Conservation (phyloP, 129 eudicot genomes). For the Kitagawia praeruptora region DNA sequence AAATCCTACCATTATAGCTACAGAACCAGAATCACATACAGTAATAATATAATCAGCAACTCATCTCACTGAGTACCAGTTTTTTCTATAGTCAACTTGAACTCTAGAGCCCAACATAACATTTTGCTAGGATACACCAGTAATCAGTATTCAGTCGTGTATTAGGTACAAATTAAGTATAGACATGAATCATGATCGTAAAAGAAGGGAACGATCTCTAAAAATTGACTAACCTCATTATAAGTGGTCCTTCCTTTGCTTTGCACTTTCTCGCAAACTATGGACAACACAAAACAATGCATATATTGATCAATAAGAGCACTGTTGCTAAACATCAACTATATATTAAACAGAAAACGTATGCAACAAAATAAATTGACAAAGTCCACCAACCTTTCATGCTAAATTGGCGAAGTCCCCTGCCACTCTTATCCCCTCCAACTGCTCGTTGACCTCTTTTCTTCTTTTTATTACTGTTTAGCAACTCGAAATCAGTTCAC, state of each 20-base stretch:
- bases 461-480: slow-evolving; percentile 55
- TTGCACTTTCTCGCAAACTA: slow-evolving; percentile 83
- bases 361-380: neutral
- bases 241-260: slow-evolving; percentile 86
- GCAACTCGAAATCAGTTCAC: slow-evolving; percentile 5
- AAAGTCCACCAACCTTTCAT: slow-evolving; percentile 61
- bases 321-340: neutral
- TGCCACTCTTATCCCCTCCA: slow-evolving; percentile 78
- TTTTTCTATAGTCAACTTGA: slow-evolving; percentile 17
- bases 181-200: neutral
- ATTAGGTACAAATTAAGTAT: neutral
- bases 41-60: neutral
- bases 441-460: slow-evolving; percentile 75
- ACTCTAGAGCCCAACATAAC: slow-evolving; percentile 15
- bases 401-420: slow-evolving; percentile 87
- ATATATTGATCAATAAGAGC: neutral
- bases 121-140: neutral
- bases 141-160: neutral
- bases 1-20: too few species aligned
- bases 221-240: slow-evolving; percentile 55
- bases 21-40: too few species aligned
- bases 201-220: neutral
- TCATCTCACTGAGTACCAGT: slow-evolving; percentile 47
- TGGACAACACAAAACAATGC: slow-evolving; percentile 18
- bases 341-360: neutral